Evolutionary conservation across 2,329 filamentous ascomycete genomes (phyloP).

Genomic region (Fusarium torreyae): DNA sequence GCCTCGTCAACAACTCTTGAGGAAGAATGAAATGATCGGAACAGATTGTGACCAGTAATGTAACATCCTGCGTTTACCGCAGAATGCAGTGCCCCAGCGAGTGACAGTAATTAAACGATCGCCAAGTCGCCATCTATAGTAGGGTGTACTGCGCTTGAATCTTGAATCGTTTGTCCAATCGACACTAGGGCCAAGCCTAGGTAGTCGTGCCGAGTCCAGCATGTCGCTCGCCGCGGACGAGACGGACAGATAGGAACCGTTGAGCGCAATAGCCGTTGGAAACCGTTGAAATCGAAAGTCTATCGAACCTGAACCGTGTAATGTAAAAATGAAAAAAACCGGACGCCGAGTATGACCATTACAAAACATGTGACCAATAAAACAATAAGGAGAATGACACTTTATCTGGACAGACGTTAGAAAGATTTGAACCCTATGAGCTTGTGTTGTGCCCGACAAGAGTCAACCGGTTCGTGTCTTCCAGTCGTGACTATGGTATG

Average conservation of each 20-base stretch:
- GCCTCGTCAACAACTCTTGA: constrained; percentile 8
- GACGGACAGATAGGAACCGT: not conserved
- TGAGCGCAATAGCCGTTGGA: constrained; percentile 25
- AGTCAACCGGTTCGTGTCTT: constrained; percentile 20
- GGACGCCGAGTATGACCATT: constrained; percentile 55
- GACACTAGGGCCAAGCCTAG: not conserved
- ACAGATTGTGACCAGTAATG: constrained; percentile 20
- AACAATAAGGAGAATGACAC: constrained; percentile 37
- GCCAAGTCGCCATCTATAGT: constrained; percentile 30
- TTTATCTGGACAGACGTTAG: constrained; percentile 6
- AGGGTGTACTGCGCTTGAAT: constrained; percentile 19
- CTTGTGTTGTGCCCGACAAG: constrained; percentile 1
- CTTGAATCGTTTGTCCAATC: constrained; percentile 3
- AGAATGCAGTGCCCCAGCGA: constrained; percentile 38
- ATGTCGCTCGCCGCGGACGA: not conserved
- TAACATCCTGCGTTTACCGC: constrained; percentile 26
- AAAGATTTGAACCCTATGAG: not conserved
- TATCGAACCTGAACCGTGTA: constrained; percentile 49
- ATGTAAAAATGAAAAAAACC: constrained; percentile 42
- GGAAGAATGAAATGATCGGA: constrained; percentile 17
- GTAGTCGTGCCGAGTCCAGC: not conserved
- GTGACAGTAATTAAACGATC: constrained; percentile 14
- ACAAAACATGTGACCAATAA: constrained; percentile 53
- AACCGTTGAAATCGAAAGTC: constrained; percentile 45
- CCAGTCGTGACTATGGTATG: constrained; percentile 32